Percentiles rank a stretch among this genome's conserved stretches.
Conservation (phyloP, 345 rosid species). For the Gossypium rotundifolium region DNA sequence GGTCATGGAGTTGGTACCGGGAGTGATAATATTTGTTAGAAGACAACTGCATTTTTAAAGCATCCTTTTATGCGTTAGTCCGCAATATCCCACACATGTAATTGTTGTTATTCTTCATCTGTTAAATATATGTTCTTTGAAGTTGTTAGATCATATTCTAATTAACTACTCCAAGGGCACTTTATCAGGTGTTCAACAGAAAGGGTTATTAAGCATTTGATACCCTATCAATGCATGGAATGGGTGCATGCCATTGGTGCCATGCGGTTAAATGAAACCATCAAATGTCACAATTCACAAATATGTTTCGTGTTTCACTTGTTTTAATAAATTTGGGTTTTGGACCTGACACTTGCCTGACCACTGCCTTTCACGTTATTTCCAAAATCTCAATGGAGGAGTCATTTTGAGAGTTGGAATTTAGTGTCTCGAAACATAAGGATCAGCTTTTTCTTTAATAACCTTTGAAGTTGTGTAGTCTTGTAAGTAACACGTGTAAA, state of each 20-base stretch:
- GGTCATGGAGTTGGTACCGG: constrained; percentile 13
- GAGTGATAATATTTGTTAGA: not conserved
- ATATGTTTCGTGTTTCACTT: too few relatives aligned
- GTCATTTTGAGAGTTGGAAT: not conserved
- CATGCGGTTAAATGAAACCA: not conserved
- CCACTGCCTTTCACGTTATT: not conserved
- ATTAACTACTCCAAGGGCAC: too few relatives aligned
- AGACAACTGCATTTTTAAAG: not conserved
- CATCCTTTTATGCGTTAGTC: not conserved
- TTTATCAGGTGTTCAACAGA: too few relatives aligned
- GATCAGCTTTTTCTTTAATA: not conserved
- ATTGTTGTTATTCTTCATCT: not conserved
- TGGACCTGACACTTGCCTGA: not conserved
- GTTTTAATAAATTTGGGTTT: not conserved
- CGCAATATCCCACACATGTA: not conserved
- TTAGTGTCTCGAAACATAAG: not conserved
- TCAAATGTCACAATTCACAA: too few relatives aligned
- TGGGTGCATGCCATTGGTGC: not conserved
- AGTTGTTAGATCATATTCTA: not conserved
- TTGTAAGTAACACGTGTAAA: not conserved
- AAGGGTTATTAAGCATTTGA: not conserved
- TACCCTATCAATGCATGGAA: not conserved
- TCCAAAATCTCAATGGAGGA: not conserved
- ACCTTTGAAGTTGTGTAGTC: not conserved
- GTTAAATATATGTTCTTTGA: not conserved